These are phyloP conservation scores for Fusarium globosum DNA, from an alignment of 2,329 filamentous ascomycete species.

Conservation along the genomic window DNA sequence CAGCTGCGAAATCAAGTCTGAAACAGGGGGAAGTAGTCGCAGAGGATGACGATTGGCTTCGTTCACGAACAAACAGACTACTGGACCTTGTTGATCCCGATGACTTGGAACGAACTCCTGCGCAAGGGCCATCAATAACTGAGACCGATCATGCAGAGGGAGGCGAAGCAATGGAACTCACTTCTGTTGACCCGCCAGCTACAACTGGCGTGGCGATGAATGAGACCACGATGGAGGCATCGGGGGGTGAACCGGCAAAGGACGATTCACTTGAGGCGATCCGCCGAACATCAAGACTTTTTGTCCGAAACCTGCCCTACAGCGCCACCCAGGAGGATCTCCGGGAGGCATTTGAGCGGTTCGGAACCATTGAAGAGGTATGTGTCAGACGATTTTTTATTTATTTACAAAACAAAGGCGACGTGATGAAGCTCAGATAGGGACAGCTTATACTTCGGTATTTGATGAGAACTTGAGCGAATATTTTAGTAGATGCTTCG, in stretches of 20 bases:
- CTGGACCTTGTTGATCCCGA: constrained; percentile 86
- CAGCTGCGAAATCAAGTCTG: constrained; percentile 28
- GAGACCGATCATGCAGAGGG: constrained; percentile 32
- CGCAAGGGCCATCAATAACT: constrained; percentile 28
- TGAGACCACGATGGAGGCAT: constrained; percentile 43
- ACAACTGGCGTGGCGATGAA: constrained; percentile 34
- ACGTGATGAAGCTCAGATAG: constrained; percentile 99
- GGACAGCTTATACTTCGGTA: constrained; percentile 98
- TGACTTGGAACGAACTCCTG: constrained; percentile 53
- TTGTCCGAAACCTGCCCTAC: constrained; percentile 90
- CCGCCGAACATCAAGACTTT: constrained; percentile 79
- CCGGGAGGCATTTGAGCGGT: constrained; percentile 74
- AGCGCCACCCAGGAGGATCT: constrained; percentile 82
- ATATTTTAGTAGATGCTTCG: constrained; percentile 99
- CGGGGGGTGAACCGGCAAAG: constrained; percentile 44
- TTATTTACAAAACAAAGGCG: constrained; percentile 45
- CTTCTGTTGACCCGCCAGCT: constrained; percentile 23
- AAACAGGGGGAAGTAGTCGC: constrained; percentile 54
- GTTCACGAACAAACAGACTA: constrained; percentile 86
- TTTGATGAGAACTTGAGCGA: constrained; percentile 91
- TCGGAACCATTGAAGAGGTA: constrained; percentile 89
- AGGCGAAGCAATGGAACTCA: constrained; percentile 28
- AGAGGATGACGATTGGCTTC: constrained; percentile 90
- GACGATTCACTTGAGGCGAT: constrained; percentile 58
- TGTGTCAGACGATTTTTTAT: constrained; percentile 52